These are phyloP conservation scores for Aspergillus tamarii DNA, from an alignment of 2,329 filamentous ascomycete species.

Conservation along the genomic window DNA sequence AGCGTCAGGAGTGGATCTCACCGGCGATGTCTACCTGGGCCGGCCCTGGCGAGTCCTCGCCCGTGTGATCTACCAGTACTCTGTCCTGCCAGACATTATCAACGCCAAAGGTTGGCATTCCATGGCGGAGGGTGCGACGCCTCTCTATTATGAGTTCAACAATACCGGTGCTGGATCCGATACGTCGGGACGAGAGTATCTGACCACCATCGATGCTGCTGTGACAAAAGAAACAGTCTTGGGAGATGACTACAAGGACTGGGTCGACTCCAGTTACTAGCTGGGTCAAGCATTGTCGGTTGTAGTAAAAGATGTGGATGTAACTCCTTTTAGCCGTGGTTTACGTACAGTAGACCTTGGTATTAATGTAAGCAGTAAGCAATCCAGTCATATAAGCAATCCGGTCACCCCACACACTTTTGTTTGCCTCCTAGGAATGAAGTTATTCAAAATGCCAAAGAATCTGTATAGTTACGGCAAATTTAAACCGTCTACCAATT, in stretches of 20 bases:
- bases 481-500: no score
- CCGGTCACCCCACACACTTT: no score
- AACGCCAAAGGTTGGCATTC: constrained; percentile 38
- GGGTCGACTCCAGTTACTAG: neutral
- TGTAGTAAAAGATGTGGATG: neutral
- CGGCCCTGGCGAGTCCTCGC: constrained; percentile 39
- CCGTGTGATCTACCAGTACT: constrained; percentile 40
- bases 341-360: no score
- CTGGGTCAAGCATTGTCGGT: neutral
- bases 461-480: no score
- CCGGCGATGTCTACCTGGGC: constrained; percentile 35
- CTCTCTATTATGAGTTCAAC: constrained; percentile 33
- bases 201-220: neutral
- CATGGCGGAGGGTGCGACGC: constrained; percentile 34
- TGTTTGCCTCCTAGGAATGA: no score
- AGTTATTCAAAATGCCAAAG: no score
- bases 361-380: no score
- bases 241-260: neutral
- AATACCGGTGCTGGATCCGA: constrained; percentile 3
- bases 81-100: constrained; percentile 30
- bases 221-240: neutral
- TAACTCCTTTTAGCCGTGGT: neutral
- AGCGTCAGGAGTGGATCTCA: constrained; percentile 22
- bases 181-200: neutral
- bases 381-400: no score